Evolutionary conservation across 441 rosid species (phyloP), one percentile per base, ranked within the genome.

Genomic region (Erodium trifolium): DNA sequence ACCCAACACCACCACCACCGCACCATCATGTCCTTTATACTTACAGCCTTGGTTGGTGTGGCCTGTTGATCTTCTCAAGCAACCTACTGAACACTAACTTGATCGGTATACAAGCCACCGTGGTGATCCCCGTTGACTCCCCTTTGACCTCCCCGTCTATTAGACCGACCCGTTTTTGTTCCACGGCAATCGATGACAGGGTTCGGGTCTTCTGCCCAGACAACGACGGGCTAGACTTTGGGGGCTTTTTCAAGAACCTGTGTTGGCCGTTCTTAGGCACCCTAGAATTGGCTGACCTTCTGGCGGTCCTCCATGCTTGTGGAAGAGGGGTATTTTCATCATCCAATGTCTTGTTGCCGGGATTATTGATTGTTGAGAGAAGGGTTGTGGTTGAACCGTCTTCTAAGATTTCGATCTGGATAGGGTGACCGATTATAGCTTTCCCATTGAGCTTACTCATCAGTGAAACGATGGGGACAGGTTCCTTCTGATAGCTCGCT

Each of bases 41-140:
- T 35, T 35, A 80, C 78, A 72, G 86, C 85, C 79, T 82, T 85
- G 68, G 90, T 23, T 23, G 85, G 31, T 94, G 96, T 16, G 94
- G 97, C 78, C 97, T 90, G 71, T 95, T 92, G 75, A 95, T 95
- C 87, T 92, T 95, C 90, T 92, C 99, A 27, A 92, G 98, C 78
- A 95, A 83, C 88, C 98, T 85, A 79, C 98, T 92, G 81, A 85
- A 95, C 35, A 88, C 98, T 82, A 95, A 86, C 76, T 90, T 95
- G 70, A 92, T 90, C 27, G 99, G 99, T 80, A 95, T 92, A 84
- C 97, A 92, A 34, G 97, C 87, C 76, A 95, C 99, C 16, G 99
- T 91, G 65, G 99, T 86, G 13, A 12, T 45, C 13, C 51, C 51
- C 51, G 51, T 45, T 12, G 51, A 9, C 51, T 45, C 51, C 51